Percentiles rank a stretch among this genome's conserved stretches.
Conservation (phyloP, 2,329 filamentous ascomycete genomes). For the Colletotrichum plurivorum region DNA sequence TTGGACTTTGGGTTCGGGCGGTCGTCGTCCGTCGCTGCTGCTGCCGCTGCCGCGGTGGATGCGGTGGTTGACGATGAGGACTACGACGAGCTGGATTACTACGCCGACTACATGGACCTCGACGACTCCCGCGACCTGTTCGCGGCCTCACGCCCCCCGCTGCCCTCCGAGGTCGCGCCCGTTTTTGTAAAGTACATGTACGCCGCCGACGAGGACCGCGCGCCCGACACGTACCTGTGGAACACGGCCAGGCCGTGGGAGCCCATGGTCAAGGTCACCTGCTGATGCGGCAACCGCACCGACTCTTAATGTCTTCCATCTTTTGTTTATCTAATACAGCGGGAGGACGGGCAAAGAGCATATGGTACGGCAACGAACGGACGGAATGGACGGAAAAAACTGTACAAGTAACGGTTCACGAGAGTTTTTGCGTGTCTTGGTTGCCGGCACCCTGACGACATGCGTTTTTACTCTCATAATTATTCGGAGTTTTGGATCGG, state of each 20-base stretch:
- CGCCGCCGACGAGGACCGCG: slow-evolving; percentile 46
- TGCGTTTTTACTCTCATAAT: slow-evolving; percentile 11
- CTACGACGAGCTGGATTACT: slow-evolving; percentile 7
- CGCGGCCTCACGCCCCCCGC: background rate
- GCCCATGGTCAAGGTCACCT: slow-evolving; percentile 57
- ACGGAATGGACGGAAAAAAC: no score
- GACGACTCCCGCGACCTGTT: slow-evolving; percentile 17
- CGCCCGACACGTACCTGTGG: slow-evolving; percentile 57
- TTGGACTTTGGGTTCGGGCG: slow-evolving; percentile 5
- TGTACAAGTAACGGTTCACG: background rate
- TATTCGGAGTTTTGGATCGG: slow-evolving; percentile 11
- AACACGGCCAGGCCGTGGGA: slow-evolving; percentile 58
- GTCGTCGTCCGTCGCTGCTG: background rate
- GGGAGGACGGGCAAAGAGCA: background rate
- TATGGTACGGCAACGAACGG: no score
- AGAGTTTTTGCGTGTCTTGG: slow-evolving; percentile 12
- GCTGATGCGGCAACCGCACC: slow-evolving; percentile 42
- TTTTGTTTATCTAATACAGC: background rate
- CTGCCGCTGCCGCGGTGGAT: background rate
- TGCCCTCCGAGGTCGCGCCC: slow-evolving; percentile 44
- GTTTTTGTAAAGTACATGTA: slow-evolving; percentile 54
- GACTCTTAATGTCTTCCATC: no score
- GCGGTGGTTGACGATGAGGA: background rate
- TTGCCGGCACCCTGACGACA: slow-evolving; percentile 20
- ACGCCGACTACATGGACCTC: slow-evolving; percentile 24